These are phyloP conservation scores for Whalleya microplaca DNA, from an alignment of 2,329 filamentous ascomycete species.

Conservation along the genomic window DNA sequence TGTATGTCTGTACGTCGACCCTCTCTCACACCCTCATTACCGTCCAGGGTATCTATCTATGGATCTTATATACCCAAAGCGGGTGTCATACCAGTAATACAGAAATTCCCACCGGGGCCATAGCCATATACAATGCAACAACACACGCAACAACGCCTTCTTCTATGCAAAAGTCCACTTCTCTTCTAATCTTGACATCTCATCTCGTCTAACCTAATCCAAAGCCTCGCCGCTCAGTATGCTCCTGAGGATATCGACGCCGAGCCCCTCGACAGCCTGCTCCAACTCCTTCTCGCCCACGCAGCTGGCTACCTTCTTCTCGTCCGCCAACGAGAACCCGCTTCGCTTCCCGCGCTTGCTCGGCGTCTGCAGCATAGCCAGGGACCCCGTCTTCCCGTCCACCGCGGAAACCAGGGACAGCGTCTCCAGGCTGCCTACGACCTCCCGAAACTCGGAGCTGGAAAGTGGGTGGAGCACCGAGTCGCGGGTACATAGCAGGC, in stretches of 20 bases:
- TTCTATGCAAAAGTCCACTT: constrained; percentile 22
- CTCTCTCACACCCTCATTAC: neutral
- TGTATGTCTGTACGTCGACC: neutral
- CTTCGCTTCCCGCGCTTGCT: constrained; percentile 68
- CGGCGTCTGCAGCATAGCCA: constrained; percentile 67
- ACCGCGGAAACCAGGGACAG: constrained; percentile 75
- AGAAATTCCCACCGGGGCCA: constrained; percentile 9
- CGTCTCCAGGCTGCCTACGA: constrained; percentile 86
- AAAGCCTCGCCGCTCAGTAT: constrained; percentile 65
- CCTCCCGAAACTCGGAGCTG: constrained; percentile 91
- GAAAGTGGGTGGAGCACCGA: constrained; percentile 89
- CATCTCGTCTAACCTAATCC: too few relatives aligned
- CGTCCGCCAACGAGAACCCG: constrained; percentile 62
- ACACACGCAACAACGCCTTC: too few relatives aligned
- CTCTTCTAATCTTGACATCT: constrained; percentile 42
- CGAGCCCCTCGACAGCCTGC: constrained; percentile 66
- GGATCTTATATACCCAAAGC: too few relatives aligned
- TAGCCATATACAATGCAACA: constrained; percentile 25
- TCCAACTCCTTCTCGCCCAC: constrained; percentile 81
- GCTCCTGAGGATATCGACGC: constrained; percentile 63
- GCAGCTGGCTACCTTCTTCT: constrained; percentile 77
- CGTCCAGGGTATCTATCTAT: neutral
- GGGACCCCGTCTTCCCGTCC: constrained; percentile 71
- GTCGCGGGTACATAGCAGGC: constrained; percentile 79
- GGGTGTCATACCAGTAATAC: neutral